Conservation (phyloP, 352 stramenopile species). For the Globisporangium rhizosaccharum region DNA sequence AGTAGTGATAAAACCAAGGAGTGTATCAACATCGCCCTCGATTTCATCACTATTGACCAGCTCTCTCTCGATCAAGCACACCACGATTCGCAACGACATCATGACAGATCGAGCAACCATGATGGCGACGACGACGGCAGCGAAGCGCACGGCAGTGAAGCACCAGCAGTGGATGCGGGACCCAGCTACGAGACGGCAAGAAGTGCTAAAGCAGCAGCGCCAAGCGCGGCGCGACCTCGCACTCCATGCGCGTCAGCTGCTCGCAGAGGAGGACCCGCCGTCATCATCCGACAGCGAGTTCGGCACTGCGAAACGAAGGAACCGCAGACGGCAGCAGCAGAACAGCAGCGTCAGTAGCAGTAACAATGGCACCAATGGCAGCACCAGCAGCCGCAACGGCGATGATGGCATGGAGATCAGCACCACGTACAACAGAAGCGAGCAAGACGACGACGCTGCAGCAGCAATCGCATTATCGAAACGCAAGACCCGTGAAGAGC, state of each 20-base stretch:
- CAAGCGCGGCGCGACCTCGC: conserved; percentile 77
- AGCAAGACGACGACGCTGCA: conserved; percentile 26
- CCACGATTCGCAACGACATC: background rate
- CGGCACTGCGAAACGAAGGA: conserved; percentile 1
- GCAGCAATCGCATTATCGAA: conserved; percentile 22
- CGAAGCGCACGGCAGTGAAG: conserved; percentile 60
- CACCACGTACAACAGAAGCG: conserved; percentile 5
- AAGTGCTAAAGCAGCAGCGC: conserved; percentile 60
- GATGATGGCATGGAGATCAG: conserved; percentile 24
- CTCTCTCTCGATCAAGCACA: background rate
- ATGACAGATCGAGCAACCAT: background rate
- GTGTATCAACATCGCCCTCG: too few relatives aligned
- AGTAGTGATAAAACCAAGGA: too few relatives aligned
- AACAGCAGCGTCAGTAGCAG: background rate
- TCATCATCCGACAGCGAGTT: conserved; percentile 21
- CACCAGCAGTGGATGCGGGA: conserved; percentile 59
- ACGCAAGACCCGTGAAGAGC: conserved; percentile 67
- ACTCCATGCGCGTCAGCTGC: conserved; percentile 64
- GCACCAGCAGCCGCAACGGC: background rate
- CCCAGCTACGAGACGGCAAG: conserved; percentile 43
- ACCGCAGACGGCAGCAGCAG: conserved; percentile 11
- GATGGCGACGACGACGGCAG: conserved; percentile 1
- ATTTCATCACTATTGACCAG: too few relatives aligned
- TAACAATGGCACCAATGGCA: background rate
- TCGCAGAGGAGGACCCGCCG: conserved; percentile 24